A percentile compares a stretch with the other conserved stretches of the same genome.
phyloP scores from a whole-genome alignment of 345 rosid species.

The Pistacia atlantica region DNA sequence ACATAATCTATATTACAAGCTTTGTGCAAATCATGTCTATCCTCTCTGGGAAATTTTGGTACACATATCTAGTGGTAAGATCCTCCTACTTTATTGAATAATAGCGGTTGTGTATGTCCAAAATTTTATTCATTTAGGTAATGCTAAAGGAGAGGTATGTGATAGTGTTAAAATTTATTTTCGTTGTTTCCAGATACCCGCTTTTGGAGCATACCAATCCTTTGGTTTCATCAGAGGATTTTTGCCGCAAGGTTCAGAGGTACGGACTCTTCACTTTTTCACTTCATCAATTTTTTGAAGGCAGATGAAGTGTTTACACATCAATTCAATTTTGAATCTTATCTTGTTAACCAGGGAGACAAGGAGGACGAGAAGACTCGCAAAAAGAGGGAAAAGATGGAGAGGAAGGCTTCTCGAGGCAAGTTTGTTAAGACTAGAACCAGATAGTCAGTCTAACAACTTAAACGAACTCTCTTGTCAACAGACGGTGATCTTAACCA shows the following conservation, averaged over 20 bases:
- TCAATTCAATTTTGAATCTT: neutral
- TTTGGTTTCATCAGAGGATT: conserved; percentile 63
- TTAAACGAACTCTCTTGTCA: neutral
- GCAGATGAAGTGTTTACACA: neutral
- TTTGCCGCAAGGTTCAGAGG: conserved; percentile 71
- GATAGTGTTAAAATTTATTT: neutral
- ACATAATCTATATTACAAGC: conserved; percentile 78
- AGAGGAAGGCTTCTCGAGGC: conserved; percentile 72
- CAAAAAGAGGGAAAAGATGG: conserved; percentile 91
- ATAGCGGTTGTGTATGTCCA: neutral
- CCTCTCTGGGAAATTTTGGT: conserved; percentile 87
- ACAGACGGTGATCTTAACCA: neutral
- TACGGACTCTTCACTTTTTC: conserved; percentile 22
- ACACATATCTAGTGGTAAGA: conserved; percentile 77
- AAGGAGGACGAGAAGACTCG: conserved; percentile 83
- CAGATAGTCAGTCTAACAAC: conserved; percentile 29
- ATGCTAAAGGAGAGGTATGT: too few species aligned
- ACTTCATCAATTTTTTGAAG: neutral
- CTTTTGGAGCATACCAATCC: conserved; percentile 71
- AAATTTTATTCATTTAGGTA: neutral
- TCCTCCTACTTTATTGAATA: conserved; percentile 4
- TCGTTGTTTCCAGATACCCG: conserved; percentile 61
- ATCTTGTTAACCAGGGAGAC: conserved; percentile 49
- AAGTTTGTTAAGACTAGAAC: conserved; percentile 67
- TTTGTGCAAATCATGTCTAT: conserved; percentile 83